Base-by-base conservation (phyloP, 1,139 yeast genomes). In the Oligophagozyma castellii region DNA sequence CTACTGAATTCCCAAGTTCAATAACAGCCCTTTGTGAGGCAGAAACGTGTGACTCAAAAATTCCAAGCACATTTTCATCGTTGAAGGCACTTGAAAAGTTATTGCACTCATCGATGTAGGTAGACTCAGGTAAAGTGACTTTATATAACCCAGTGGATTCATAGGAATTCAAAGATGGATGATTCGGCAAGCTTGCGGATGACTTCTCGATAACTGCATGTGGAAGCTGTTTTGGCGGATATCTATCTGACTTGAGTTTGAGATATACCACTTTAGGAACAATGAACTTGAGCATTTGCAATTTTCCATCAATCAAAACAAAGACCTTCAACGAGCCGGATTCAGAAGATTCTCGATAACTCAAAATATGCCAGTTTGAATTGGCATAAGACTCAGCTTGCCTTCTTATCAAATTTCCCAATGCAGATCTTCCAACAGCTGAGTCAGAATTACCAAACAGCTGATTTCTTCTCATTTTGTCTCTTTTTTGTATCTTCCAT, bases 351-450 rank as follows among this genome's bases (percentile, higher is more conserved):
- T 60, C 51, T 34, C 69, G 67, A 43, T 81, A 73, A 44, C 84
- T 89, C 29, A 89, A 56, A 27, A 89, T 65, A 39, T 84, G 84
- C 96, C 98, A 89, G 24, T 75, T 67, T 0, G 79, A 60, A 4
- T 75, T 78, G 7, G 81, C 80, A 44, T 76, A 72, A 46, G 59
- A 63, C 45, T 78, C 93, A 0, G 94, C 93, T 46, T 80, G 93
- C 34, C 69, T 68, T 35, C 79, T 67, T 28, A 84, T 61, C 58
- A 83, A 64, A 16, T 70, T 68, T 5, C 89, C 80, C 26, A 84
- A 71, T 4, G 72, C 67, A 6, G 55, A 45, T 36, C 62, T 48
- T 29, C 38, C 57, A 1, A 73, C 59, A 0, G 71, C 49, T 18
- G 63, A 67, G 10, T 67, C 55, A 19, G 63, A 59, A 16, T 65